These are phyloP conservation scores for Tolypocladium nubicola DNA, from an alignment of 2,329 filamentous ascomycete genomes.

Conservation along the genomic window DNA sequence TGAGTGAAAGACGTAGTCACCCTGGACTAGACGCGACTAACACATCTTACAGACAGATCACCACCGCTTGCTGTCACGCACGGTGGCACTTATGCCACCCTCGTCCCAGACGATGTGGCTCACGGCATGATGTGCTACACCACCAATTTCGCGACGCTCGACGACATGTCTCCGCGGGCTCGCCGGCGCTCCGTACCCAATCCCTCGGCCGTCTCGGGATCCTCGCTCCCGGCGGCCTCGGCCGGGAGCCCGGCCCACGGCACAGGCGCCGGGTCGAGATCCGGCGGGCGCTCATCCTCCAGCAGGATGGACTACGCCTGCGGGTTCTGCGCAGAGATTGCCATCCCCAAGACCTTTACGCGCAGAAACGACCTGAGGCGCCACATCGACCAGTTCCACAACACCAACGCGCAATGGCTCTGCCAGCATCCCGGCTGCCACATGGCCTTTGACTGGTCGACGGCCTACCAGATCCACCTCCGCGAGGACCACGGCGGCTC, in stretches of 20 bases:
- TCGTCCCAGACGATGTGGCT: neutral
- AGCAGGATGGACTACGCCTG: slow-evolving; percentile 13
- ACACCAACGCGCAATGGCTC: slow-evolving; percentile 34
- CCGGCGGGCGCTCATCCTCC: neutral
- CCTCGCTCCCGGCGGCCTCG: neutral
- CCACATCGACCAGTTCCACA: slow-evolving; percentile 37
- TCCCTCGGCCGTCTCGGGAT: neutral
- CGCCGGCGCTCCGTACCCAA: neutral
- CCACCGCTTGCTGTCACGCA: neutral
- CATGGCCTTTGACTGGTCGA: slow-evolving; percentile 36
- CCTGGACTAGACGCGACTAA: neutral
- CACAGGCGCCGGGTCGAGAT: neutral
- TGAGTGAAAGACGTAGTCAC: neutral
- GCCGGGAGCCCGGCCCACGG: neutral
- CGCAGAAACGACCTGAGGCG: slow-evolving; percentile 38
- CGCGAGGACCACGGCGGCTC: slow-evolving; percentile 32
- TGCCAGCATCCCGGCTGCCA: slow-evolving; percentile 32
- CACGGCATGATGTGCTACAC: neutral
- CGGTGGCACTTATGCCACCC: neutral
- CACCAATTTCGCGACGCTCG: neutral
- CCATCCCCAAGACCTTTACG: slow-evolving; percentile 30
- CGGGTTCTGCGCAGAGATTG: slow-evolving; percentile 25
- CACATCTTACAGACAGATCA: neutral
- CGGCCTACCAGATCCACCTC: slow-evolving; percentile 35
- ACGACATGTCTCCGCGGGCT: neutral